Base-by-base conservation (phyloP, 371 early-diverging fungal genomes). In the Choanephora cucurbitarum region DNA sequence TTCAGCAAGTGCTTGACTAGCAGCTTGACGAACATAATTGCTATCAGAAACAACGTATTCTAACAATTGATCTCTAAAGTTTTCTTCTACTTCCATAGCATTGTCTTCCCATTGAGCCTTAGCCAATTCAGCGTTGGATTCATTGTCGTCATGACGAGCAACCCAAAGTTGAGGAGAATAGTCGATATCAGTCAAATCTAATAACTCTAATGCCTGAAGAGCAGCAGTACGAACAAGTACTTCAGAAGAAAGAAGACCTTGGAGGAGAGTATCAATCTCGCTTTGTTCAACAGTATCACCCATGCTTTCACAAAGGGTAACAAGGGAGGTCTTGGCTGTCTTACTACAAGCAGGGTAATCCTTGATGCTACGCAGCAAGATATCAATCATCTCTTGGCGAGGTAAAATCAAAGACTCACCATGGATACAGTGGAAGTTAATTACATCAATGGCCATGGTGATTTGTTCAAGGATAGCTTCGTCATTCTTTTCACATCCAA, bases 91-190 rank as follows among this genome's bases (percentile, higher is more conserved):
- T 7, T 80, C 78, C 77, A 92, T 72, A 24, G 75, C 81, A 44
- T 86, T 89, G 24, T 91, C 92, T 24, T 83, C 84, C 94, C 96
- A 96, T 28, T 91, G 75, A n/a, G 62, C 51, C 40, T 67, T 72
- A 2, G 96, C 96, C 17, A 91, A 72, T 18, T 72, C 77, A 13
- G 83, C 79, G 57, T 93, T 89, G 23, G 70, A 76, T 14, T 86
- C 83, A 44, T 83, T 86, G 1, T 94, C 92, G 47, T 79, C 80
- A 50, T 82, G 86, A n/a, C 78, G 80, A 24, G 84, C 85, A 59
- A 84, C 70, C 88, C 87, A 90, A 33, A 90, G 70, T 46, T 77
- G 70, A 13, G 75, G 64, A 5, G 85, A 77, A 61, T 82, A 85
- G 48, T 84, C 85, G 21, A 84, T 75, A 14, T 84, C 80, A 0